These are phyloP conservation scores for Ogataea naganishii DNA, from an alignment of 805 yeast species.

Conservation along the genomic window DNA sequence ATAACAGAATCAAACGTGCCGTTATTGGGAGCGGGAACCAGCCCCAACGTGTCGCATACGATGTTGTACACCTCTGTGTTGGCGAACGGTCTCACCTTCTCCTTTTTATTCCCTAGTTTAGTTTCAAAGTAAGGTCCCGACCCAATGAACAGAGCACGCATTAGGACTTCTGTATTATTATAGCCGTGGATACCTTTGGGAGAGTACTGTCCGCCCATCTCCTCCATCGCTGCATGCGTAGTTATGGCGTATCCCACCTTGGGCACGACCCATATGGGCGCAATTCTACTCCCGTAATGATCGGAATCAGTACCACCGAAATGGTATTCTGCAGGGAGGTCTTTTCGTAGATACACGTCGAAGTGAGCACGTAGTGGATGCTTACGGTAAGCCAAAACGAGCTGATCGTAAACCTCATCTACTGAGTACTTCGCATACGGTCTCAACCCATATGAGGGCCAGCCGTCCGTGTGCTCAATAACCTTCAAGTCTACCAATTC, in stretches of 20 bases:
- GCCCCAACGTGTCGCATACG: slow-evolving; percentile 52
- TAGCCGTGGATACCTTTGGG: slow-evolving; percentile 84
- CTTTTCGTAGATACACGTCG: slow-evolving; percentile 43
- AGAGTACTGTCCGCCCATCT: slow-evolving; percentile 37
- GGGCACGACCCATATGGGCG: slow-evolving; percentile 84
- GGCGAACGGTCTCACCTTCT: slow-evolving; percentile 50
- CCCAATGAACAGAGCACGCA: slow-evolving; percentile 78
- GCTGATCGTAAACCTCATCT: slow-evolving; percentile 37
- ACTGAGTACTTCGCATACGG: slow-evolving; percentile 35
- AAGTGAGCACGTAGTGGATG: slow-evolving; percentile 26
- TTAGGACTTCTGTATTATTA: slow-evolving; percentile 63
- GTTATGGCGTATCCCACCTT: slow-evolving; percentile 71
- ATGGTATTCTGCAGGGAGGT: slow-evolving; percentile 43
- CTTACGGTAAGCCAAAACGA: slow-evolving; percentile 24
- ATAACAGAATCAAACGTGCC: slow-evolving; percentile 34
- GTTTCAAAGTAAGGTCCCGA: slow-evolving; percentile 67
- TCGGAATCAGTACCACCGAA: slow-evolving; percentile 38
- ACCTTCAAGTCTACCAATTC: slow-evolving; percentile 49
- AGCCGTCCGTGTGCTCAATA: slow-evolving; percentile 64
- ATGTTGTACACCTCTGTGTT: slow-evolving; percentile 71
- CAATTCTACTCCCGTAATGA: slow-evolving; percentile 50
- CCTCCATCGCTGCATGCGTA: slow-evolving; percentile 48
- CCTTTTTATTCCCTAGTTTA: slow-evolving; percentile 15
- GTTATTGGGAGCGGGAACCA: slow-evolving; percentile 51
- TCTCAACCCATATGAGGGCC: slow-evolving; percentile 79